Conservation (phyloP, 2,329 filamentous ascomycete genomes). For the Rachicladosporium sp. region DNA sequence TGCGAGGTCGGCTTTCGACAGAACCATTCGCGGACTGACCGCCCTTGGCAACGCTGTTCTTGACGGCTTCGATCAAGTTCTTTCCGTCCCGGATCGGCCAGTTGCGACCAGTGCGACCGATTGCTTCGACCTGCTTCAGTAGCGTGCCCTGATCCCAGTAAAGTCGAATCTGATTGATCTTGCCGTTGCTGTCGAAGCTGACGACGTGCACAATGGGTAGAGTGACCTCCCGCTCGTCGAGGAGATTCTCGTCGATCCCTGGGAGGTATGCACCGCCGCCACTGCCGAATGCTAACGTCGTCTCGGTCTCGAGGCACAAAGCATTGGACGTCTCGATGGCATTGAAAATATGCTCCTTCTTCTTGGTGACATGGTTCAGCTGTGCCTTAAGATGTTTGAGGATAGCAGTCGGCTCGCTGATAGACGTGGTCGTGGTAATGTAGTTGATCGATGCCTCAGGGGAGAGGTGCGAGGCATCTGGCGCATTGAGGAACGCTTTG, state of each 20-base stretch:
- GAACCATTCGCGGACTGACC: constrained; percentile 17
- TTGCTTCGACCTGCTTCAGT: constrained; percentile 85
- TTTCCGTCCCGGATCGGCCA: constrained; percentile 87
- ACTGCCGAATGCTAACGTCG: constrained; percentile 65
- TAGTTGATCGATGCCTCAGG: constrained; percentile 52
- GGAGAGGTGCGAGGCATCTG: constrained; percentile 31
- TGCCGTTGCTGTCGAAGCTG: constrained; percentile 60
- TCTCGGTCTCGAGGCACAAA: constrained; percentile 68
- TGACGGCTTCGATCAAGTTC: constrained; percentile 61
- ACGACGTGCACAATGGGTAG: constrained; percentile 88
- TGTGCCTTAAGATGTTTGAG: constrained; percentile 67
- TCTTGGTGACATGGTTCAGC: constrained; percentile 67
- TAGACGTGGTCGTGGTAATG: constrained; percentile 71
- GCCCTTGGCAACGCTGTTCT: constrained; percentile 19
- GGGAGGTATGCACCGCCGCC: constrained; percentile 81
- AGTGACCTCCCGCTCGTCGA: constrained; percentile 66
- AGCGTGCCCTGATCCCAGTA: constrained; percentile 93
- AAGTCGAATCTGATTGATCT: constrained; percentile 76
- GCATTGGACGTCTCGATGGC: constrained; percentile 58
- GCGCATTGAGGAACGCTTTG: constrained; percentile 33
- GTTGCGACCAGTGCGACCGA: constrained; percentile 77
- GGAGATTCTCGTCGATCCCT: constrained; percentile 84
- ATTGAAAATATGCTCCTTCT: constrained; percentile 63
- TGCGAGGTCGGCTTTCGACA: constrained; percentile 7
- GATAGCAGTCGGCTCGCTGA: constrained; percentile 61